A percentile compares a stretch with the other conserved stretches of the same genome.
Evolutionary conservation across 2,329 filamentous ascomycete genomes (phyloP).

Genomic region (Colletotrichum tanaceti): DNA sequence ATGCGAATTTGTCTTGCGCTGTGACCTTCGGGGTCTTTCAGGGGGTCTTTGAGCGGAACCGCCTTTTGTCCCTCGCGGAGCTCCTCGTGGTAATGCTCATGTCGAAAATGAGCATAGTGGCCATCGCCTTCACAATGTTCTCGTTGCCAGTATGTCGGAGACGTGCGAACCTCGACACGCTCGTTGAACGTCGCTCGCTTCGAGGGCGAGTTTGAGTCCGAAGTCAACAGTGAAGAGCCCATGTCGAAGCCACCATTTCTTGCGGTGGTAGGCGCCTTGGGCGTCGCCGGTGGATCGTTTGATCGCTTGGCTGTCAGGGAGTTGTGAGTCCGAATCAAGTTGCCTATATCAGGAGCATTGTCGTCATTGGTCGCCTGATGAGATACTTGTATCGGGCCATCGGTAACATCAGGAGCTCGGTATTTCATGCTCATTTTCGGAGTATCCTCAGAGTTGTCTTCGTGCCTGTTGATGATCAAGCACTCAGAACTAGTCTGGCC

Average conservation of each 20-base stretch:
- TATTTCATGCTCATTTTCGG: background rate
- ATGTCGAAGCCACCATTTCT: conserved; percentile 9
- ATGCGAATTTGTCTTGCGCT: conserved; percentile 12
- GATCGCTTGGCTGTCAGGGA: background rate
- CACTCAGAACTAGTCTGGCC: background rate
- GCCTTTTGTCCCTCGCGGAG: conserved; percentile 35
- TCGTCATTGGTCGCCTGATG: too few species aligned
- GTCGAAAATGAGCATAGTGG: conserved; percentile 24
- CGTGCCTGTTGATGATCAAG: background rate
- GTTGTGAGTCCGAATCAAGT: too few species aligned
- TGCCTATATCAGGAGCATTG: background rate
- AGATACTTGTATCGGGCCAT: background rate
- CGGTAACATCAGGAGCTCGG: conserved; percentile 8
- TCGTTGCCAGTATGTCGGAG: conserved; percentile 38
- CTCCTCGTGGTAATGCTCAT: conserved; percentile 32
- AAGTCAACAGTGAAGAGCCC: conserved; percentile 9
- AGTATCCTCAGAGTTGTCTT: background rate
- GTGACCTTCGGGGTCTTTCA: conserved; percentile 30
- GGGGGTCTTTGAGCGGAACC: conserved; percentile 23
- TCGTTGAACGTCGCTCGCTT: conserved; percentile 35
- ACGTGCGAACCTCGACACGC: conserved; percentile 35
- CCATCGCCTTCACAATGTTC: conserved; percentile 28
- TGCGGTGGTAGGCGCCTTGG: background rate
- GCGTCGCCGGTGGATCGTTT: background rate
- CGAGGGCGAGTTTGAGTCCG: background rate